phyloP scores from a whole-genome alignment of 2,329 filamentous ascomycete genomes.

The Exophiala sideris region DNA sequence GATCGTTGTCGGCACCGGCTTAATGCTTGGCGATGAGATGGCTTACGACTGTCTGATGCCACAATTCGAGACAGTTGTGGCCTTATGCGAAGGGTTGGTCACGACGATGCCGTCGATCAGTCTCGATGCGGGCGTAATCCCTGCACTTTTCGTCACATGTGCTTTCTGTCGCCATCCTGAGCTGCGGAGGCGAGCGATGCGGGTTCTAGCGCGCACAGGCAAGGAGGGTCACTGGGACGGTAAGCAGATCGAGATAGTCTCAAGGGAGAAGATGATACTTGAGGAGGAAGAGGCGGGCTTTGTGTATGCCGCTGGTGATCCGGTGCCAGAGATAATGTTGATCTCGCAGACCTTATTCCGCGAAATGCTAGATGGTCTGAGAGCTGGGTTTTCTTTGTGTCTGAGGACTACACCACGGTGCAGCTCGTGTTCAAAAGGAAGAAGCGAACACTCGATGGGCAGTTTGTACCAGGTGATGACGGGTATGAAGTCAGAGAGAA shows the following conservation, averaged over 20 bases:
- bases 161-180: conserved; percentile 6
- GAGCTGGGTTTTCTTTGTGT: conserved; percentile 1
- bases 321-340: not conserved
- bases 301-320: not conserved
- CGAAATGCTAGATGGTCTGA: conserved; percentile 5
- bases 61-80: not conserved
- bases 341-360: conserved; percentile 3
- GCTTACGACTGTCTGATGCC: not conserved
- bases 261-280: conserved; percentile 4
- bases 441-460: not conserved
- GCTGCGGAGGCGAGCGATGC: conserved; percentile 1
- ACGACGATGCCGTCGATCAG: not conserved
- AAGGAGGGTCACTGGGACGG: conserved; percentile 9
- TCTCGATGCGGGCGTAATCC: not conserved
- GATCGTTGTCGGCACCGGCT: not conserved
- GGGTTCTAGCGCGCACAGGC: not conserved
- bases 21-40: conserved; percentile 7
- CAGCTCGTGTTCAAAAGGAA: conserved; percentile 3
- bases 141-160: not conserved
- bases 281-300: conserved; percentile 8
- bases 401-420: not conserved
- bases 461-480: not conserved
- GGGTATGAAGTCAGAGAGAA: not conserved
- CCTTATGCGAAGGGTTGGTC: not conserved
- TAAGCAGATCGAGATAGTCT: conserved; percentile 4